Conservation (phyloP, 495 filamentous ascomycete species). For the Letharia lupina region DNA sequence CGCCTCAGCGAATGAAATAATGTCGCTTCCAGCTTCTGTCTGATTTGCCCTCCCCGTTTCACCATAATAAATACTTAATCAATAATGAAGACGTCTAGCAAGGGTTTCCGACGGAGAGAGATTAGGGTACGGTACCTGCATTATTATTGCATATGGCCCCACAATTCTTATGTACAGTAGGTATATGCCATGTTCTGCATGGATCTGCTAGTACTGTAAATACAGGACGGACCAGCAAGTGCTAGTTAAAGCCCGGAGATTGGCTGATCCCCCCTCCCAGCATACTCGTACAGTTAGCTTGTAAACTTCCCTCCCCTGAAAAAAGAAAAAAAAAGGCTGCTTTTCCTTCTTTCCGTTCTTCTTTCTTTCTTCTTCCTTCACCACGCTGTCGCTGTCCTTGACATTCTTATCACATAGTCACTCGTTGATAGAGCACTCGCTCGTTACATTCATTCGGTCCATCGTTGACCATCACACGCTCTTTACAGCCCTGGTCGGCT, state of each 20-base stretch:
- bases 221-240: no score
- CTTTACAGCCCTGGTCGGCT: constrained; percentile 28
- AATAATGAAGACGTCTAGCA: no score
- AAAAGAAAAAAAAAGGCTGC: not conserved
- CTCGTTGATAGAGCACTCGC: constrained; percentile 29
- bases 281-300: not conserved
- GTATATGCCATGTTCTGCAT: no score
- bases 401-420: constrained; percentile 18
- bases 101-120: no score
- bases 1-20: no score
- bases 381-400: constrained; percentile 17
- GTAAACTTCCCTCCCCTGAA: not conserved
- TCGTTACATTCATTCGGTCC: constrained; percentile 27
- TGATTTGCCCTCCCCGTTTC: no score
- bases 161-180: no score
- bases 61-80: no score
- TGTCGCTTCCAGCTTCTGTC: no score
- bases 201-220: no score
- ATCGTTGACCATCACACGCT: constrained; percentile 19
- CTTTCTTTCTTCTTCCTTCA: constrained; percentile 3
- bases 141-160: no score
- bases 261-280: not conserved
- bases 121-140: no score
- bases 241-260: not conserved
- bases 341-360: not conserved